phyloP scores from a whole-genome alignment of 495 filamentous ascomycete genomes.

The Penicillium riverlandense region DNA sequence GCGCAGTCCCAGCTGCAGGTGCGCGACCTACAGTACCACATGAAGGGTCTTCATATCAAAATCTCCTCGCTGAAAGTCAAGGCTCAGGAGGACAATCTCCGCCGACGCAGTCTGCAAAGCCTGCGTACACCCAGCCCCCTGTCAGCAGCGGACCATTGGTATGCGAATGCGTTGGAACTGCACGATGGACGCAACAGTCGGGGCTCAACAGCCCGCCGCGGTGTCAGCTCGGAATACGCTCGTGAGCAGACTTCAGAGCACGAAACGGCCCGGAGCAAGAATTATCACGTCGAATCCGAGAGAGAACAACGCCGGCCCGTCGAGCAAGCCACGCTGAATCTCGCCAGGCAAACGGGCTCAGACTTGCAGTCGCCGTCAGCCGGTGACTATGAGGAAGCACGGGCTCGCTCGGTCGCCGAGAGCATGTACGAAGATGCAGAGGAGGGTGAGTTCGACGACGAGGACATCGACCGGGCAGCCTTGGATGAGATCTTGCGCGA shows the following conservation, averaged over 20 bases:
- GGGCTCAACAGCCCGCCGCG: slow-evolving; percentile 12
- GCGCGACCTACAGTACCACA: slow-evolving; percentile 80
- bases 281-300: neutral
- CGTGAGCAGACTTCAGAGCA: slow-evolving; percentile 3
- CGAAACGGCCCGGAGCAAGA: neutral
- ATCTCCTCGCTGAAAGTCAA: slow-evolving; percentile 80
- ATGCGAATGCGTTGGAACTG: slow-evolving; percentile 45
- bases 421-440: slow-evolving; percentile 57
- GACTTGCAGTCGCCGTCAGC: slow-evolving; percentile 3
- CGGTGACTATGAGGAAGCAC: slow-evolving; percentile 20
- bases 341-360: slow-evolving; percentile 4
- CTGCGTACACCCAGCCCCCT: slow-evolving; percentile 80
- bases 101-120: slow-evolving; percentile 76
- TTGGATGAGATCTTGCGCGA: slow-evolving; percentile 37
- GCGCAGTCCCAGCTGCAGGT: slow-evolving; percentile 59
- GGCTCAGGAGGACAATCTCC: slow-evolving; percentile 73
- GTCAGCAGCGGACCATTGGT: slow-evolving; percentile 72
- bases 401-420: slow-evolving; percentile 28
- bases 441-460: slow-evolving; percentile 39
- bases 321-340: neutral
- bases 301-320: slow-evolving; percentile 2
- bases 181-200: slow-evolving; percentile 20
- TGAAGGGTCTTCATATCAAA: slow-evolving; percentile 87
- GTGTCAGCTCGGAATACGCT: slow-evolving; percentile 12
- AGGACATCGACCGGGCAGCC: slow-evolving; percentile 45